Evolutionary conservation across 495 filamentous ascomycete genomes (phyloP).

Genomic region (Tuber calosporum): DNA sequence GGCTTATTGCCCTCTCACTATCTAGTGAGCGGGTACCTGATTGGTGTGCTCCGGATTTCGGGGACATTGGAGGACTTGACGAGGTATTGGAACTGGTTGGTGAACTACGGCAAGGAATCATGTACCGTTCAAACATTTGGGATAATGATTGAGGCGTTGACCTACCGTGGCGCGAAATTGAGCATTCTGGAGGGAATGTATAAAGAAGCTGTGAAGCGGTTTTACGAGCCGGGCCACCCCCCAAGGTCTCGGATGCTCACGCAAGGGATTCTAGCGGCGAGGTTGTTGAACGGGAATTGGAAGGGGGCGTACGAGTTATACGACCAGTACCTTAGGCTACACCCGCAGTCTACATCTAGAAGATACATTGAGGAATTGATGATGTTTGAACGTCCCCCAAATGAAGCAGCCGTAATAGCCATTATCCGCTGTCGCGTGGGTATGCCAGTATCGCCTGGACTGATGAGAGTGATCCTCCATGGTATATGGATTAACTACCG

Average conservation of each 20-base stretch:
- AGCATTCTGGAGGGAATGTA: constrained; percentile 1
- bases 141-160: not conserved
- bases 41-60: not conserved
- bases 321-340: not conserved
- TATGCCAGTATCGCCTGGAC: not conserved
- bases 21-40: not conserved
- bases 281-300: not conserved
- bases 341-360: not conserved
- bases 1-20: not conserved
- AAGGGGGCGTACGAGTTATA: not conserved
- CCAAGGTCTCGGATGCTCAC: not conserved
- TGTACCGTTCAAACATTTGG: not conserved
- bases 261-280: not conserved
- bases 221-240: not conserved
- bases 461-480: not conserved
- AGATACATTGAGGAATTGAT: not conserved
- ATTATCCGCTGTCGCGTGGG: not conserved
- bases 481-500: constrained; percentile 2
- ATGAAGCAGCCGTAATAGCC: not conserved
- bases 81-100: not conserved
- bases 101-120: not conserved
- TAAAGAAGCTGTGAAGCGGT: not conserved
- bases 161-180: not conserved
- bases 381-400: not conserved
- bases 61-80: not conserved